phyloP scores from a whole-genome alignment of 345 rosid species.

The Populus alba region DNA sequence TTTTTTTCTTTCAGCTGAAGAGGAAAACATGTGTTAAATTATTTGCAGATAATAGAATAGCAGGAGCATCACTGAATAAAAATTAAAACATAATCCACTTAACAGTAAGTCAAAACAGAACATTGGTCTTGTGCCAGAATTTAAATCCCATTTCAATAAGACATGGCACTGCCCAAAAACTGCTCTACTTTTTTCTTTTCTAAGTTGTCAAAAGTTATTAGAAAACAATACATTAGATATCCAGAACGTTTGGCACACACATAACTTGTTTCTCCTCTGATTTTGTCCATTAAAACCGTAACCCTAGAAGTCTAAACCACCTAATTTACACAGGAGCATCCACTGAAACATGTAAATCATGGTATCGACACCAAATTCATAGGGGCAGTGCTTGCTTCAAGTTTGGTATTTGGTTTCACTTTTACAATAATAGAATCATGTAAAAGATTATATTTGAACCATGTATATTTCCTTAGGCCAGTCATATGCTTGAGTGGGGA shows the following conservation, averaged over 20 bases:
- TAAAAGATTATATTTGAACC: not conserved
- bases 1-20: slow-evolving; percentile 76
- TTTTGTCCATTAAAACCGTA: not conserved
- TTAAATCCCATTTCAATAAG: not conserved
- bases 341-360: not conserved
- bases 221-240: not conserved
- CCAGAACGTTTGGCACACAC: not conserved
- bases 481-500: not conserved
- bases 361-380: not conserved
- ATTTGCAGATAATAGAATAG: not conserved
- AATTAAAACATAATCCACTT: not conserved
- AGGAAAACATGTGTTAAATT: slow-evolving; percentile 11
- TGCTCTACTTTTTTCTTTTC: too few species aligned
- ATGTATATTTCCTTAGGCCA: not conserved
- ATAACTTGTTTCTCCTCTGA: not conserved
- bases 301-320: not conserved
- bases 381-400: not conserved
- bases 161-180: not conserved
- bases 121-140: not conserved
- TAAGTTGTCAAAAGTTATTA: not conserved
- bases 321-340: not conserved
- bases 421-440: not conserved
- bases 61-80: not conserved
- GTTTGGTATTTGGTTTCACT: not conserved
- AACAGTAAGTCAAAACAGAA: not conserved